These are phyloP conservation scores for Trichoderma erinaceum DNA, from an alignment of 495 filamentous ascomycete species.

Conservation along the genomic window DNA sequence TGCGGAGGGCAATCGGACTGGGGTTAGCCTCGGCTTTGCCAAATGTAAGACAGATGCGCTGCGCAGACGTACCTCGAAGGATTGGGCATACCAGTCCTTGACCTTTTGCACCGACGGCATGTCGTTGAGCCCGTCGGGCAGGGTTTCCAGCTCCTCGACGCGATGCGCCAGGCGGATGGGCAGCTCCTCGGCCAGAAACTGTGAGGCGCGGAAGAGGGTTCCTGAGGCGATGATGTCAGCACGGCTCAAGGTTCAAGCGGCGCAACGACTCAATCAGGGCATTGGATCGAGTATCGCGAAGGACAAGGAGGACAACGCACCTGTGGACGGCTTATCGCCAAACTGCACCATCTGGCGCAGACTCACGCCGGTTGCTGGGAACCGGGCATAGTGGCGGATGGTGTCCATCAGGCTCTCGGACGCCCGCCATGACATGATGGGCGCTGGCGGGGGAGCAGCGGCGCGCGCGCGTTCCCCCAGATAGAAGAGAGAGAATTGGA, in stretches of 20 bases:
- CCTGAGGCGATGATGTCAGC: constrained; percentile 45
- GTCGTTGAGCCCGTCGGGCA: constrained; percentile 96
- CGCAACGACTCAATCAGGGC: constrained; percentile 4
- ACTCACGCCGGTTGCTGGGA: constrained; percentile 94
- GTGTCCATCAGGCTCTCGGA: constrained; percentile 89
- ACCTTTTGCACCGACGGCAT: constrained; percentile 97
- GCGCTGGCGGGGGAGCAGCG: constrained; percentile 5
- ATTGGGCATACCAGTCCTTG: constrained; percentile 97
- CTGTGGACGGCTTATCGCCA: constrained; percentile 81
- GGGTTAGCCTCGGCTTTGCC: constrained; percentile 15
- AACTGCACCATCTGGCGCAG: constrained; percentile 99
- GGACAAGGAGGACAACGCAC: constrained; percentile 40
- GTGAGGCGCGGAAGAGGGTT: constrained; percentile 92
- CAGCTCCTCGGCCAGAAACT: constrained; percentile 96
- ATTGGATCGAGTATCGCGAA: neutral
- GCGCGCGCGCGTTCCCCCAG: neutral
- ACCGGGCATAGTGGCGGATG: constrained; percentile 97
- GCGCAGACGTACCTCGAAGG: constrained; percentile 73
- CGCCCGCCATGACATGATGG: constrained; percentile 75
- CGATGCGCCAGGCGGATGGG: constrained; percentile 94
- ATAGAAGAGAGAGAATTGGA: neutral
- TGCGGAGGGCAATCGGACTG: neutral
- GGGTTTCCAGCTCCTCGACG: constrained; percentile 82
- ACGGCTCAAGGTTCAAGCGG: constrained; percentile 19
- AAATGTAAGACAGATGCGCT: constrained; percentile 19